phyloP scores from a whole-genome alignment of 257 asterid genomes.

The Solanum commersonii region DNA sequence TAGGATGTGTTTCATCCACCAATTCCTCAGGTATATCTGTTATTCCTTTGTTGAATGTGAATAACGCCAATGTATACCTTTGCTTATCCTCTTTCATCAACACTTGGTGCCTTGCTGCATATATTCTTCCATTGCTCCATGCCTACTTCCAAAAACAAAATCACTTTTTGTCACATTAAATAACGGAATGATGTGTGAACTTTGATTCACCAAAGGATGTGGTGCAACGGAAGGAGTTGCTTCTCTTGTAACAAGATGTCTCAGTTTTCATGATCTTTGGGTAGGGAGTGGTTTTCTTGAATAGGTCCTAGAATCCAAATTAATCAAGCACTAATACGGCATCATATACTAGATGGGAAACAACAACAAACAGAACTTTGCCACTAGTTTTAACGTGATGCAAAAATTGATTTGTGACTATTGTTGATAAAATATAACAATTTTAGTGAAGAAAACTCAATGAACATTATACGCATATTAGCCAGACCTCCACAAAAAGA shows the following conservation, averaged over 20 bases:
- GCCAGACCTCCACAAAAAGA: neutral
- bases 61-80: conserved; percentile 37
- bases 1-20: conserved; percentile 45
- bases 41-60: conserved; percentile 43
- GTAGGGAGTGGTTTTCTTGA: neutral
- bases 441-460: neutral
- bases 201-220: neutral
- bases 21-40: conserved; percentile 37
- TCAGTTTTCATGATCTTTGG: neutral
- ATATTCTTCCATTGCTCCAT: conserved; percentile 66
- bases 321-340: neutral
- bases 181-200: neutral
- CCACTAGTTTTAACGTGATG: neutral
- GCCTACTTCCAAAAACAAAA: conserved; percentile 22
- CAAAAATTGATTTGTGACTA: neutral
- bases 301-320: neutral
- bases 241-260: neutral
- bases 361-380: neutral
- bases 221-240: neutral
- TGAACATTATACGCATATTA: neutral
- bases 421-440: neutral
- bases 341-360: neutral
- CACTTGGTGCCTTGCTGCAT: conserved; percentile 44
- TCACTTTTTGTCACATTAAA: neutral
- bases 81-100: conserved; percentile 25